Percentiles rank a stretch among this genome's conserved stretches.
Evolutionary conservation across 2,329 filamentous ascomycete species (phyloP).

Genomic region (Penicillium sp.): DNA sequence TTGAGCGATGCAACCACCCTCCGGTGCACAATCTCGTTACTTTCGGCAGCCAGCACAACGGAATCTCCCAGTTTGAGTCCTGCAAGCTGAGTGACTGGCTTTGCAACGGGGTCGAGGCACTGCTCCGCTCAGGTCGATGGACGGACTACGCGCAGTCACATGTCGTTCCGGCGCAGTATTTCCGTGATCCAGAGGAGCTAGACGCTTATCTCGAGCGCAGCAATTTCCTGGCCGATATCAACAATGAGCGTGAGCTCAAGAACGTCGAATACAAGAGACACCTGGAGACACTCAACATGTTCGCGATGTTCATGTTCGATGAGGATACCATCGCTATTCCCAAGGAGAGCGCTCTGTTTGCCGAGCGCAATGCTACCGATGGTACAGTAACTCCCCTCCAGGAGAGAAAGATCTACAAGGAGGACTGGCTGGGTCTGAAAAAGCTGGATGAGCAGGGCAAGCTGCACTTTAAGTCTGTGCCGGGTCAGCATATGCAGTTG

Average conservation of each 20-base stretch:
- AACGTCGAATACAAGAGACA: conserved; percentile 69
- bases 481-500: conserved; percentile 81
- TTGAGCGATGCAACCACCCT: conserved; percentile 78
- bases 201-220: conserved; percentile 71
- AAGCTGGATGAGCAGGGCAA: conserved; percentile 72
- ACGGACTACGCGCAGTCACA: conserved; percentile 68
- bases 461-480: conserved; percentile 66
- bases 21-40: conserved; percentile 76
- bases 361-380: conserved; percentile 68
- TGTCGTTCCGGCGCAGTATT: conserved; percentile 93
- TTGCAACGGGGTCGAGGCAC: conserved; percentile 72
- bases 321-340: conserved; percentile 82
- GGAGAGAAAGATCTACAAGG: conserved; percentile 68
- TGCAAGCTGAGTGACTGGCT: conserved; percentile 70
- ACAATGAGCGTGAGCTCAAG: conserved; percentile 79
- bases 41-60: conserved; percentile 87
- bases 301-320: conserved; percentile 86
- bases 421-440: conserved; percentile 91
- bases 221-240: conserved; percentile 91
- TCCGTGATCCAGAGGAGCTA: conserved; percentile 65
- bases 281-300: conserved; percentile 64
- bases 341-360: conserved; percentile 87
- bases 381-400: conserved; percentile 61
- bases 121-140: conserved; percentile 80
- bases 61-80: conserved; percentile 74